Evolutionary conservation across 2,329 filamentous ascomycete genomes (phyloP).

Genomic region (Penicillium hesseltinei): DNA sequence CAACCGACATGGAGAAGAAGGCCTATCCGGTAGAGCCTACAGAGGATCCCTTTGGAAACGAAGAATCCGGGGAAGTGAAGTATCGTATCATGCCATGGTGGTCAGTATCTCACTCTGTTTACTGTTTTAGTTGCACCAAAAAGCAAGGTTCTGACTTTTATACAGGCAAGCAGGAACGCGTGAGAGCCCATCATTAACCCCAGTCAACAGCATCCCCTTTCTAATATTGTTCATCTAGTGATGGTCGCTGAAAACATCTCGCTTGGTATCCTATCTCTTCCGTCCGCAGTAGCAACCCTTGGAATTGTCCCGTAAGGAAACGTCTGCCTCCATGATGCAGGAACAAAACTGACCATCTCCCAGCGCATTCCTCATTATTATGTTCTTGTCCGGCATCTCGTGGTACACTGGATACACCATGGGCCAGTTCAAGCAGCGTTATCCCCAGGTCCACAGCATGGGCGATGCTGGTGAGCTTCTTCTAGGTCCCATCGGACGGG

Average conservation of each 20-base stretch:
- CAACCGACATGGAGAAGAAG: constrained; percentile 19
- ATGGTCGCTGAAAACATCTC: constrained; percentile 60
- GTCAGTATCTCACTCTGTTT: constrained; percentile 13
- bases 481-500: constrained; percentile 58
- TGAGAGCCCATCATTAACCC: constrained; percentile 21
- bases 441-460: constrained; percentile 61
- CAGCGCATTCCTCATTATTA: constrained; percentile 49
- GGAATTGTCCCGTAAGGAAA: constrained; percentile 51
- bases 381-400: constrained; percentile 52
- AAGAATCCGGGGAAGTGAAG: constrained; percentile 43
- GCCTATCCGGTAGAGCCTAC: constrained; percentile 10
- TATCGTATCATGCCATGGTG: constrained; percentile 51
- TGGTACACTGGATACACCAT: constrained; percentile 59
- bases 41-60: constrained; percentile 38
- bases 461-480: constrained; percentile 64
- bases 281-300: constrained; percentile 51
- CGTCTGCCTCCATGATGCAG: not conserved
- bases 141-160: constrained; percentile 2
- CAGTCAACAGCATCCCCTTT: not conserved
- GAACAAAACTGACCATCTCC: constrained; percentile 4
- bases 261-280: constrained; percentile 55
- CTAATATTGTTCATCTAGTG: constrained; percentile 28
- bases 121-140: not conserved
- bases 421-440: constrained; percentile 54
- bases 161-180: constrained; percentile 42